These are phyloP conservation scores for Dacryopinax spathularia DNA, from an alignment of 768 basidiomycete species.

Conservation along the genomic window DNA sequence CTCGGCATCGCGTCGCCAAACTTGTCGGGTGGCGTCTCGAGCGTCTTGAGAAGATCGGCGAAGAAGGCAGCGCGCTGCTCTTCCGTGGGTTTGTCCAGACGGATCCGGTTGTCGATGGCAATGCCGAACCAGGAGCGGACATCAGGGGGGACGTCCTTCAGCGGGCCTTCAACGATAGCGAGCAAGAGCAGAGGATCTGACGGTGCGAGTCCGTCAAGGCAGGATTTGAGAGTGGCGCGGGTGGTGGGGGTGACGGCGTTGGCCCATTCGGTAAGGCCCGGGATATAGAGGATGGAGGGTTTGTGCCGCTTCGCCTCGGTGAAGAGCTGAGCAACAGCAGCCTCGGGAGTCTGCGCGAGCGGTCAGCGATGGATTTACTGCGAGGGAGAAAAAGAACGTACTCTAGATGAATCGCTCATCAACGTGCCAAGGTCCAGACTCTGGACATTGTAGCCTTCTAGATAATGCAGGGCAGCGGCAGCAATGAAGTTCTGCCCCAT, in stretches of 20 bases:
- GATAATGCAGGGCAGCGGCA: conserved; percentile 77
- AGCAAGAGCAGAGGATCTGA: conserved; percentile 89
- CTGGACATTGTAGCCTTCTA: conserved; percentile 94
- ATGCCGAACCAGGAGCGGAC: conserved; percentile 84
- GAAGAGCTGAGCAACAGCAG: conserved; percentile 87
- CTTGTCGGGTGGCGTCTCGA: conserved; percentile 62
- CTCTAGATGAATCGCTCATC: conserved; percentile 77
- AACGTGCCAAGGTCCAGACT: conserved; percentile 80
- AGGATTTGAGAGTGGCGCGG: conserved; percentile 69
- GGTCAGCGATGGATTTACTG: conserved; percentile 2
- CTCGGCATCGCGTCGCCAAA: conserved; percentile 83
- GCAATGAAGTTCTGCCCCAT: conserved; percentile 90
- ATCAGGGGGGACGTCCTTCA: conserved; percentile 57
- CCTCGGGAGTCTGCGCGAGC: conserved; percentile 58
- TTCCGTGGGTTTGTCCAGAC: conserved; percentile 37
- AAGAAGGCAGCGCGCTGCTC: conserved; percentile 66
- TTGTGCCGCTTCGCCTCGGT: conserved; percentile 94
- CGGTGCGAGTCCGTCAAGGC: conserved; percentile 82
- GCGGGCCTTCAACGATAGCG: conserved; percentile 69
- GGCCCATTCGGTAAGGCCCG: conserved; percentile 76
- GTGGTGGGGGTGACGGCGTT: conserved; percentile 71
- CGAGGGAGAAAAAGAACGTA: conserved; percentile 27
- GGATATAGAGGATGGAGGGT: conserved; percentile 90
- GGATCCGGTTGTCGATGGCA: conserved; percentile 57
- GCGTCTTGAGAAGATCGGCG: conserved; percentile 48